Base-by-base conservation (phyloP, 331 rosid genomes). In the Dryas integrifolia region DNA sequence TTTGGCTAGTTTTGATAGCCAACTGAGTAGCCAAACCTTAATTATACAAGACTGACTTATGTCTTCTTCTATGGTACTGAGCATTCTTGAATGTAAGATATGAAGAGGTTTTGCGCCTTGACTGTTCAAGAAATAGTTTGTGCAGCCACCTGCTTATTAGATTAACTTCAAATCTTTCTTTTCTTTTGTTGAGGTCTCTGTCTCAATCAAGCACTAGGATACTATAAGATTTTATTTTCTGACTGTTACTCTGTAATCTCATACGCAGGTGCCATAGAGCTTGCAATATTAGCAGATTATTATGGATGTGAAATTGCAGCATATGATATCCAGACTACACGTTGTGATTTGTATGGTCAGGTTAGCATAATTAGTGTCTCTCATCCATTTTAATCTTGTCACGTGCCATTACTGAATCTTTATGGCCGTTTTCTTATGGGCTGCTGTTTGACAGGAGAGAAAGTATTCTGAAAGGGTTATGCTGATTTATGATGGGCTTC, bases 331-430 rank as follows among this genome's bases (percentile, higher is more conserved):
- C 96, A 88, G 79, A 92, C 96, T 15, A 73, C 92, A 15, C 81
- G 99, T 67, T 95, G 98, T 56, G 98, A 95, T 82, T 80, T 95
- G 90, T 95, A 92, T 63, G 96, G 98, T 51, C 99, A 95, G 96
- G 98, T 95, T 75, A 78, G 92, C 63, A 64, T 76, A 59, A 61
- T 40, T 10, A 58, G 50, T 60, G 61, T 66, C 39, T 86, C 55
- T 59, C 38, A 5, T 67, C 58, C 12, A 67, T 53, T 76, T 46
- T 16, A 65, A 66, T 75, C 64, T 65, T 67, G 39, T 74, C 78
- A 61, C 53, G 74, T 76, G 64, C 66, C 48, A 38, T 69, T 67
- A 57, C 78, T 68, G 72, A 76, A 49, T 63, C 48, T 69, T 72
- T 50, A 1, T 39, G 30, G 13, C 55, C 13, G 16, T 49, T 67